Conservation (phyloP, 768 basidiomycete species). For the Pisolithus tinctorius region DNA sequence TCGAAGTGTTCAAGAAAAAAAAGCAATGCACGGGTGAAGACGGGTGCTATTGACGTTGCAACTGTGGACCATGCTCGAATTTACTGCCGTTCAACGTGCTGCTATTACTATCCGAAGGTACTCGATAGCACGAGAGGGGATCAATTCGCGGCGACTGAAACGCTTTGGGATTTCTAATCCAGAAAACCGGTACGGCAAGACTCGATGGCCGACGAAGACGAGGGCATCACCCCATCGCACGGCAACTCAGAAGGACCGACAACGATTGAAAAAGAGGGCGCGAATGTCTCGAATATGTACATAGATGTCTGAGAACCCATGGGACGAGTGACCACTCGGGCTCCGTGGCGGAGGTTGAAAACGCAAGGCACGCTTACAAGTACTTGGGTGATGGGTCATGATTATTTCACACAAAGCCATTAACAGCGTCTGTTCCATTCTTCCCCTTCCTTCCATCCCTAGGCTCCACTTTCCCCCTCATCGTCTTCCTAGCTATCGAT, state of each 20-base stretch:
- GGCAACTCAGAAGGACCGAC: not conserved
- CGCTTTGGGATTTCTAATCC: not conserved
- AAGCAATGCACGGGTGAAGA: too few relatives aligned
- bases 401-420: constrained; percentile 24
- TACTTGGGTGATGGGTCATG: constrained; percentile 7
- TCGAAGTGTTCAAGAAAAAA: too few relatives aligned
- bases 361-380: constrained; percentile 11
- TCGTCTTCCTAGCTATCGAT: not conserved
- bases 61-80: too few relatives aligned
- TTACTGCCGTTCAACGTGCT: too few relatives aligned
- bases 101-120: too few relatives aligned
- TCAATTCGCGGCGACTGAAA: too few relatives aligned
- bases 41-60: too few relatives aligned
- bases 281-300: not conserved
- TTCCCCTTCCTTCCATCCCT: constrained; percentile 4
- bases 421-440: constrained; percentile 15
- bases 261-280: not conserved
- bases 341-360: constrained; percentile 26
- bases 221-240: not conserved
- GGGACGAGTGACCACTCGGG: not conserved
- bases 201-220: not conserved
- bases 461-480: not conserved
- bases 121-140: too few relatives aligned
- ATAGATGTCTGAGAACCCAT: not conserved
- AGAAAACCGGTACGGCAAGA: not conserved